A percentile compares a stretch with the other conserved stretches of the same genome.
Evolutionary conservation across 1,139 yeast species (phyloP).

Genomic region (Taphrina communis): DNA sequence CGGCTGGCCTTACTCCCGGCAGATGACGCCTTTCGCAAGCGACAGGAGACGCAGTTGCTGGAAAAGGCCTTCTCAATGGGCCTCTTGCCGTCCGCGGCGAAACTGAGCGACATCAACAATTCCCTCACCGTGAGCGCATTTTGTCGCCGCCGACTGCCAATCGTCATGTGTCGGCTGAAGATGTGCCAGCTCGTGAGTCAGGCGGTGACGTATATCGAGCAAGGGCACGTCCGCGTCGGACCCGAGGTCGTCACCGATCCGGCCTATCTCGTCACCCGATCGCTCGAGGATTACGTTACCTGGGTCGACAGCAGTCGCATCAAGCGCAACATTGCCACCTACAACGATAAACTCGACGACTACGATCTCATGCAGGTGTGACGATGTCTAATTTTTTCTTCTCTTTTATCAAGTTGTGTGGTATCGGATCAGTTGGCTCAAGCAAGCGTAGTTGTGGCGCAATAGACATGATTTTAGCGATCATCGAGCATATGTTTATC

Average conservation of each 20-base stretch:
- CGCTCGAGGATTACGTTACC: slow-evolving; percentile 93
- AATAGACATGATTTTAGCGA: too few relatives aligned
- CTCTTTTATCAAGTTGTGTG: too few relatives aligned
- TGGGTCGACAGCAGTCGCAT: slow-evolving; percentile 97
- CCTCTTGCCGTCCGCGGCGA: slow-evolving; percentile 77
- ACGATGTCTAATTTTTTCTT: too few relatives aligned
- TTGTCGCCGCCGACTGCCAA: slow-evolving; percentile 90
- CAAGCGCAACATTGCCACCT: slow-evolving; percentile 84
- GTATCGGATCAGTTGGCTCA: too few relatives aligned
- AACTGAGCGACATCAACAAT: slow-evolving; percentile 88
- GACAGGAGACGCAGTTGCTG: slow-evolving; percentile 82
- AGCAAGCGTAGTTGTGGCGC: too few relatives aligned
- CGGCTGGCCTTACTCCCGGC: slow-evolving; percentile 83
- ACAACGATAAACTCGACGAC: slow-evolving; percentile 66
- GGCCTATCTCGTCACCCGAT: slow-evolving; percentile 84
- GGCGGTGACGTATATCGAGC: slow-evolving; percentile 91
- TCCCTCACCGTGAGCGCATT: slow-evolving; percentile 82
- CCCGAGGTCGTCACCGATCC: slow-evolving; percentile 96
- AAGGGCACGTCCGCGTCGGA: slow-evolving; percentile 97
- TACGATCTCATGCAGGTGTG: slow-evolving; percentile 50
- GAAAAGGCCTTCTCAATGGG: slow-evolving; percentile 92
- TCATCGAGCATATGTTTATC: too few relatives aligned
- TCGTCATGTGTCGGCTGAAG: slow-evolving; percentile 89
- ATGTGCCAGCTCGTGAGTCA: slow-evolving; percentile 92
- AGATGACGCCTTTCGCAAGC: slow-evolving; percentile 79